Evolutionary conservation across 306 rosid species (phyloP), one percentile per base, ranked within the genome.

Genomic region (Benincasa hispida): DNA sequence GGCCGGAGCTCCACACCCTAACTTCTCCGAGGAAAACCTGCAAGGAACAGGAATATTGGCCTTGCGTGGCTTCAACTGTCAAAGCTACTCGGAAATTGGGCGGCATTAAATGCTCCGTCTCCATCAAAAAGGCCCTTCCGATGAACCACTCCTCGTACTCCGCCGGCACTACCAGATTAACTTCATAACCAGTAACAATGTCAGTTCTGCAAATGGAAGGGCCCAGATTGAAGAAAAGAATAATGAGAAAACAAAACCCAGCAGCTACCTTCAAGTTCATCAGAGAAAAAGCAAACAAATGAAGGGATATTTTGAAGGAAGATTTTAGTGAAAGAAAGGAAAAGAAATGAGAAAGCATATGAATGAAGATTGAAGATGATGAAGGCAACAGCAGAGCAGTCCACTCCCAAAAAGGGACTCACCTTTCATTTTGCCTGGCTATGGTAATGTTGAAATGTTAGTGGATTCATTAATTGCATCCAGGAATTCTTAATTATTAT

Each of bases 1-100:
- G 92, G 22, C 87, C 97, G 47, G 99, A 92, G 65, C 87, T 85
- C 99, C 99, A 92, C 5, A 94, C 96, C 82, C 88, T 90, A 6
- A 92, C 89, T 80, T 89, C 93, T 8, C 99, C 99, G 15, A 94
- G 90, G 78, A 94, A 89, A 79, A 92, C 88, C 45, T 86, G 78
- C 79, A 92, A 77, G 19, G 97, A 94, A 69, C 99, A 94, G 0
- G 96, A 81, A 73, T 81, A 94, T 25, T 79, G 88, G 6, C 81
- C 91, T 51, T 79, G 50, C 0, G 80, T 45, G 28, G 90, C 87
- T 80, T 92, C 99, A 10, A 90, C 84, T 12, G 89, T 82, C 82
- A 94, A 81, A 39, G 96, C 96, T 10, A 80, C 88, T 79, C 81
- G 87, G 72, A 92, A 94, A 78, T 74, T 84, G 73, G 97, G 98